Evolutionary conservation across 805 yeast genomes (phyloP).

Genomic region (Starmerella asiatica): DNA sequence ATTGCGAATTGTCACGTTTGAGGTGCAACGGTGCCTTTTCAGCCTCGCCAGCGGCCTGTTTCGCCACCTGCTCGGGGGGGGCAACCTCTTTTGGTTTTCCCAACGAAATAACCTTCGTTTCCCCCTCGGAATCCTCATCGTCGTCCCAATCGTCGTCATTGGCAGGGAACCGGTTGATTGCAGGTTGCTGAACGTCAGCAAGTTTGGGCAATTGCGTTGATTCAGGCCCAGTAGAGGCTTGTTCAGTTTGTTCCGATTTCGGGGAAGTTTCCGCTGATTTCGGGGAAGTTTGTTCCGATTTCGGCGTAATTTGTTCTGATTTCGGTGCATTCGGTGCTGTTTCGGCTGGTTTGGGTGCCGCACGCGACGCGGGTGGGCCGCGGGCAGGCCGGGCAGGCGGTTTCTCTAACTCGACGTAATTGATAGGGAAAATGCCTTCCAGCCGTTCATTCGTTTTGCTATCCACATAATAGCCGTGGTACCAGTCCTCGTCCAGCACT

Average conservation of each 20-base stretch:
- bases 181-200: too few relatives aligned
- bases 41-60: neutral
- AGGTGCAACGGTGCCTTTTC: conserved; percentile 2
- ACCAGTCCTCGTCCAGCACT: conserved; percentile 89
- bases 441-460: conserved; percentile 31
- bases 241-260: too few relatives aligned
- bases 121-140: conserved; percentile 17
- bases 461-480: conserved; percentile 47
- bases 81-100: conserved; percentile 13
- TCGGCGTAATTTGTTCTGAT: too few relatives aligned
- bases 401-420: conserved; percentile 48
- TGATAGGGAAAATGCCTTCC: conserved; percentile 77
- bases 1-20: conserved; percentile 5
- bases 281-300: too few relatives aligned
- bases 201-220: too few relatives aligned
- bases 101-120: conserved; percentile 16
- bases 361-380: conserved; percentile 9
- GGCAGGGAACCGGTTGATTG: neutral
- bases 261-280: too few relatives aligned
- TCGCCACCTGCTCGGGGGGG: conserved; percentile 4
- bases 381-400: conserved; percentile 13
- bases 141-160: conserved; percentile 18
- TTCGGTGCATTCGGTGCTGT: too few relatives aligned
- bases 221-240: too few relatives aligned
- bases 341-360: too few relatives aligned